phyloP scores from a whole-genome alignment of 2,329 filamentous ascomycete genomes.

The Exophiala spinifera region DNA sequence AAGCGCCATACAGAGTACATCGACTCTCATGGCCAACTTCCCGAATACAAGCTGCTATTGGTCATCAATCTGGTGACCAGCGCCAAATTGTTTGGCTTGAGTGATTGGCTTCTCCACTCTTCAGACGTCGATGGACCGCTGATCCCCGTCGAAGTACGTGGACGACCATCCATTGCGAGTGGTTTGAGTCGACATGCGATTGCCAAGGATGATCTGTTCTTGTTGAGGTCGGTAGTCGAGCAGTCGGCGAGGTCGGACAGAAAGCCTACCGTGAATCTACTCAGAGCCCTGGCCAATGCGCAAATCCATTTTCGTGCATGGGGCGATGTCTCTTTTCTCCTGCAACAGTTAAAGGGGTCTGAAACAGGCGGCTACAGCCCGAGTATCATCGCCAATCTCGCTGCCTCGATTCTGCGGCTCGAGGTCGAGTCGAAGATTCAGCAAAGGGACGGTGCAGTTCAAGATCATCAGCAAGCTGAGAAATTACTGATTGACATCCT shows the following conservation, averaged over 20 bases:
- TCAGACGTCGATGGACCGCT: conserved; percentile 54
- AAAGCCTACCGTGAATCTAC: conserved; percentile 21
- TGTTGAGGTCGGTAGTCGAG: conserved; percentile 13
- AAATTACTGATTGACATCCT: conserved; percentile 21
- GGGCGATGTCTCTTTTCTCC: conserved; percentile 7
- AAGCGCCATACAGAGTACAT: conserved; percentile 18
- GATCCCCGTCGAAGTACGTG: conserved; percentile 46
- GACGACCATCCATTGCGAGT: conserved; percentile 48
- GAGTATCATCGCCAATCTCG: conserved; percentile 36
- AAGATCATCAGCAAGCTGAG: conserved; percentile 8
- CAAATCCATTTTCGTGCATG: conserved; percentile 20
- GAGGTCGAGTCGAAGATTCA: conserved; percentile 9
- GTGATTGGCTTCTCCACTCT: conserved; percentile 52
- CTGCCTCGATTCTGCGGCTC: conserved; percentile 31
- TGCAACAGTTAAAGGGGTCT: conserved; percentile 14
- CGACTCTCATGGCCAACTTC: conserved; percentile 28
- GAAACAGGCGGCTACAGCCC: conserved; percentile 30
- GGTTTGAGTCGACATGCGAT: conserved; percentile 55
- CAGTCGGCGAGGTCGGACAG: background rate
- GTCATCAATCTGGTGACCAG: conserved; percentile 52
- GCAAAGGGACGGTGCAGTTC: background rate
- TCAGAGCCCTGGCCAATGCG: conserved; percentile 21
- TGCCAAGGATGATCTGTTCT: conserved; percentile 43
- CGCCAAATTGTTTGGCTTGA: conserved; percentile 48
- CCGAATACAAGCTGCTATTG: conserved; percentile 40